Conservation (phyloP, 1,284 basidiomycete genomes). For the Malassezia brasiliensis region DNA sequence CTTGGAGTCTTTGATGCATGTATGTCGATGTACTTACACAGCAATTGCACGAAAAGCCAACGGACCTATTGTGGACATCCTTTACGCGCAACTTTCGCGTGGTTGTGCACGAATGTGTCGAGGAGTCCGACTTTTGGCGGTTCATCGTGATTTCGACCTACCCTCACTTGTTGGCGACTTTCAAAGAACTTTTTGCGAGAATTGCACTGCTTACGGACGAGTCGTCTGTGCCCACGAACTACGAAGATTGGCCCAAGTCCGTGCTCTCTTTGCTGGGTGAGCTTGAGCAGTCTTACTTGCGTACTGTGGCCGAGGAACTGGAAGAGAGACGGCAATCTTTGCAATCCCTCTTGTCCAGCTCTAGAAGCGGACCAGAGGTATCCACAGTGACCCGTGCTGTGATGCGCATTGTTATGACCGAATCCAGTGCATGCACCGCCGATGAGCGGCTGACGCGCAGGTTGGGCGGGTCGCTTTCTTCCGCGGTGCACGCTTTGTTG, state of each 20-base stretch:
- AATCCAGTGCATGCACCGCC: no score
- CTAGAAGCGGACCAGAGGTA: no score
- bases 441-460: no score
- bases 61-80: not conserved
- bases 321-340: no score
- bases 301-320: not conserved
- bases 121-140: slow-evolving; percentile 14
- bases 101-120: not conserved
- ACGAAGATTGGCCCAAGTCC: not conserved
- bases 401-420: no score
- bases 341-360: no score
- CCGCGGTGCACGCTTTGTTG: no score
- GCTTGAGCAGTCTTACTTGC: not conserved
- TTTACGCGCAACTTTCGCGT: not conserved
- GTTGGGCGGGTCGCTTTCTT: no score
- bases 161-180: slow-evolving; percentile 3
- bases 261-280: not conserved
- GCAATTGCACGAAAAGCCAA: not conserved
- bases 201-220: not conserved
- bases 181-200: slow-evolving; percentile 5
- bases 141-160: slow-evolving; percentile 3
- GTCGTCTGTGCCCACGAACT: not conserved
- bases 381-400: no score
- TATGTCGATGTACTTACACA: not conserved
- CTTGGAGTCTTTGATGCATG: not conserved